Base-by-base conservation (phyloP, 225 moss, liverwort and hornwort genomes). In the Climacium dendroides region DNA sequence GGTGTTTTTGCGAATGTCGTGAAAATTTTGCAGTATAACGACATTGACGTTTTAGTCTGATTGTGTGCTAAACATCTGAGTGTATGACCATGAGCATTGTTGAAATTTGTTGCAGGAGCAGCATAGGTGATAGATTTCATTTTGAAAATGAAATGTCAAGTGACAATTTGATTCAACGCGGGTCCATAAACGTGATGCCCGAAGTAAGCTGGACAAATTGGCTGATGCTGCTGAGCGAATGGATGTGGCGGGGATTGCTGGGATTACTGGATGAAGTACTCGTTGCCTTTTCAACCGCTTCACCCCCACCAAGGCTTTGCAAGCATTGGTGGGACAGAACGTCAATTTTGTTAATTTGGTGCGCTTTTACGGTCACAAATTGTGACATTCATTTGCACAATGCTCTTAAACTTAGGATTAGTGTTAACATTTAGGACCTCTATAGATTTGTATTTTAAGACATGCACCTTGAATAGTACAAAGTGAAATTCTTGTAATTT, bases 271-370 rank as follows among this genome's bases (percentile, higher is more conserved):
- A 94, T 86, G 72, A 96, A 94, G 81, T 94, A 95, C 87, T 92
- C 90, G 66, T 85, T 97, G 24, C 90, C 91, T 58, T 96, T 93
- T 74, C 96, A 96, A 60, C 95, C 94, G 59, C 94, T 96, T 58
- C 95, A 97, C 48, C n/a, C n/a, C n/a, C 92, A 96, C 47, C 87
- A 92, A 85, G 95, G 95, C n/a, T 97, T 93, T 86, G 91, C 95
- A 35, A 97, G 95, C 87, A 90, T 97, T 47, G 93, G 93, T 41
- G 9, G 32, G 34, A 10, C 34, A 4, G 3, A 45, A 41, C 3
- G 19, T 19, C 79, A 79, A 79, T 39, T 79, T 79, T 1, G 2
- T 78, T 28, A 8, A 28, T 58, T 58, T 26, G 58, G 12, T 78
- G 57, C 1, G 8, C 17, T 59, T 79, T 4, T 29, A 79, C 19